Conservation (phyloP, 2,329 filamentous ascomycete species). For the Gnomoniopsis sp. region DNA sequence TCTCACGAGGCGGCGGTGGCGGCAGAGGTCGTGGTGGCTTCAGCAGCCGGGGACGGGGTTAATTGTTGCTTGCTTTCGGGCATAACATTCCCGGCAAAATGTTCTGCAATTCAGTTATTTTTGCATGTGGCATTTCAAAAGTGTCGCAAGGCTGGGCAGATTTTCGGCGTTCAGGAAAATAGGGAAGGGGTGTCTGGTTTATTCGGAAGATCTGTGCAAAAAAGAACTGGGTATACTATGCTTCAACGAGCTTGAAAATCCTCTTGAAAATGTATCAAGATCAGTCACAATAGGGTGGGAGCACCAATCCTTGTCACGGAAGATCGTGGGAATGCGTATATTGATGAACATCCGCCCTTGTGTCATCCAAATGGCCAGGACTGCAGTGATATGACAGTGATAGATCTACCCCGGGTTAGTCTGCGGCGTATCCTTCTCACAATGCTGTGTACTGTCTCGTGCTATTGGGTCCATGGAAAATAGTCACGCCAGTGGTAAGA, state of each 20-base stretch:
- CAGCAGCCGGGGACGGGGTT: conserved; percentile 24
- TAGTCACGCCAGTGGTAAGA: too few relatives aligned
- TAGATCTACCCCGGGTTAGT: too few relatives aligned
- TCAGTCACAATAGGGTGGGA: background rate
- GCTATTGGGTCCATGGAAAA: too few relatives aligned
- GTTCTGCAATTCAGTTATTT: conserved; percentile 1
- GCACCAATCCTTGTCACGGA: background rate
- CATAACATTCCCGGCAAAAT: conserved; percentile 7
- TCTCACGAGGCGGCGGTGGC: conserved; percentile 28
- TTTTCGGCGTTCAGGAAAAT: conserved; percentile 19
- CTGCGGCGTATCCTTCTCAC: too few relatives aligned
- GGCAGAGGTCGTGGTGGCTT: conserved; percentile 33
- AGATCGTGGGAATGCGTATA: background rate
- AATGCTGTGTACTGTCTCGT: too few relatives aligned
- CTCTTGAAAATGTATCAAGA: background rate
- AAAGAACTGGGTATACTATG: conserved; percentile 7
- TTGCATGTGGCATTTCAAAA: conserved; percentile 14
- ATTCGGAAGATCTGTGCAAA: conserved; percentile 15
- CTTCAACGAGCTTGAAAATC: conserved; percentile 5
- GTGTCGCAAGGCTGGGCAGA: conserved; percentile 15
- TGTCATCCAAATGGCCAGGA: too few relatives aligned
- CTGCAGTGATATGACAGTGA: too few relatives aligned
- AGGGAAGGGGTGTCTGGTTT: conserved; percentile 14
- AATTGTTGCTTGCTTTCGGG: background rate
- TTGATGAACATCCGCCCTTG: background rate